phyloP scores from a whole-genome alignment of 2,329 filamentous ascomycete genomes.

The Rhexocercosporidium sp. region DNA sequence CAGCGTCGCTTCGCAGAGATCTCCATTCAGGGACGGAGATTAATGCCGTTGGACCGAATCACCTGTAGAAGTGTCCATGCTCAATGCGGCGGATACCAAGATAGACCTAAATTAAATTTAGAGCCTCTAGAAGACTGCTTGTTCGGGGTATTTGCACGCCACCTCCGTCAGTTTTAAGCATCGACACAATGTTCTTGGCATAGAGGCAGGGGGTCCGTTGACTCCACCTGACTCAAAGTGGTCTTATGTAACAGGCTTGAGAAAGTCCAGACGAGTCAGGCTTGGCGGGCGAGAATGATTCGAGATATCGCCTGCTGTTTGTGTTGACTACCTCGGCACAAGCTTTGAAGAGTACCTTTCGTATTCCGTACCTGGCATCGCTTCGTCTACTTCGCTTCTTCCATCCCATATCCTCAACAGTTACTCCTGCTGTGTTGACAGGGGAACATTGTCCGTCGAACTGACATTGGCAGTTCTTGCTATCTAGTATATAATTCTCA shows the following conservation, averaged over 20 bases:
- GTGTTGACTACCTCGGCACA: background rate
- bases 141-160: background rate
- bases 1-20: background rate
- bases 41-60: background rate
- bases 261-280: background rate
- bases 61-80: background rate
- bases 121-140: background rate
- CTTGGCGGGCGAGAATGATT: background rate
- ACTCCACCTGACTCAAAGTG: conserved; percentile 5
- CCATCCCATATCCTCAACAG: too few species aligned
- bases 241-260: background rate
- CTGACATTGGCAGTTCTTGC: background rate
- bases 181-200: background rate
- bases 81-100: background rate
- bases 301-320: background rate
- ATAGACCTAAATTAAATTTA: background rate
- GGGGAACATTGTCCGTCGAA: background rate
- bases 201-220: background rate
- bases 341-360: background rate
- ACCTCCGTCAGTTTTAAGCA: background rate
- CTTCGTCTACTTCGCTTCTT: background rate
- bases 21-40: background rate
- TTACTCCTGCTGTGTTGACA: too few species aligned
- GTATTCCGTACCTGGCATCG: background rate
- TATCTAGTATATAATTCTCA: too few species aligned